A percentile compares a stretch with the other conserved stretches of the same genome.
Evolutionary conservation across 306 rosid species (phyloP).

Genomic region (Vigna angularis): DNA sequence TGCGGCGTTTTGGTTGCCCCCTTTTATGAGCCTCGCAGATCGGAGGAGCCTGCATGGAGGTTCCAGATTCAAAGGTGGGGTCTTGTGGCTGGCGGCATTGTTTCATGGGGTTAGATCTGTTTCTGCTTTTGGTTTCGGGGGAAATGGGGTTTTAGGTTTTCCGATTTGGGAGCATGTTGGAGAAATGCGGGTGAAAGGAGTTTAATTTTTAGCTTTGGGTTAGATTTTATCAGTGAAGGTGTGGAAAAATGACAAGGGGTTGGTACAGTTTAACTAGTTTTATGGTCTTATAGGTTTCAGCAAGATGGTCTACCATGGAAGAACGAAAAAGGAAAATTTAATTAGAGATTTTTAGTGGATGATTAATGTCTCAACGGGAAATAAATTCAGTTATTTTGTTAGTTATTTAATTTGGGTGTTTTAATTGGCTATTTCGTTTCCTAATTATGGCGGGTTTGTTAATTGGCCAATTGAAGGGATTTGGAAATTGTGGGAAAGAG

Average conservation of each 20-base stretch:
- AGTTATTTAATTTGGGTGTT: constrained; percentile 19
- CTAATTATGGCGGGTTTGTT: constrained; percentile 25
- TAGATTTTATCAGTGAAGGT: not conserved
- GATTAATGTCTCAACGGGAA: not conserved
- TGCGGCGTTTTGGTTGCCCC: constrained; percentile 86
- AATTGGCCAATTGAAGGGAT: constrained; percentile 28
- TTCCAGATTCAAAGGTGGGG: constrained; percentile 69
- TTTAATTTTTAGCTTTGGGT: not conserved
- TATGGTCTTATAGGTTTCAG: not conserved
- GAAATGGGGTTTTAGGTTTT: not conserved
- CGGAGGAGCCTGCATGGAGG: constrained; percentile 58
- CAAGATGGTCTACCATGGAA: not conserved
- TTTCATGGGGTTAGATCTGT: constrained; percentile 57
- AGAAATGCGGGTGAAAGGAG: constrained; percentile 27
- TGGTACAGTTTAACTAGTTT: not conserved
- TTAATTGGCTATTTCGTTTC: constrained; percentile 10
- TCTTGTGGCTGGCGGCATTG: constrained; percentile 50
- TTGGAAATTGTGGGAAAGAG: constrained; percentile 17
- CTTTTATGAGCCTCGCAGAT: constrained; percentile 70
- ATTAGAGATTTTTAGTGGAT: constrained; percentile 4
- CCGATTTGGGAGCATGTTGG: constrained; percentile 26
- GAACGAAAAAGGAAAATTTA: not conserved
- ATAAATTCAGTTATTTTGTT: constrained; percentile 26
- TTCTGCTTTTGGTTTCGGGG: constrained; percentile 23
- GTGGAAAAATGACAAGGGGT: not conserved